Evolutionary conservation across 2,329 filamentous ascomycete species (phyloP).

Genomic region (Magnaporthiopsis incrustans): DNA sequence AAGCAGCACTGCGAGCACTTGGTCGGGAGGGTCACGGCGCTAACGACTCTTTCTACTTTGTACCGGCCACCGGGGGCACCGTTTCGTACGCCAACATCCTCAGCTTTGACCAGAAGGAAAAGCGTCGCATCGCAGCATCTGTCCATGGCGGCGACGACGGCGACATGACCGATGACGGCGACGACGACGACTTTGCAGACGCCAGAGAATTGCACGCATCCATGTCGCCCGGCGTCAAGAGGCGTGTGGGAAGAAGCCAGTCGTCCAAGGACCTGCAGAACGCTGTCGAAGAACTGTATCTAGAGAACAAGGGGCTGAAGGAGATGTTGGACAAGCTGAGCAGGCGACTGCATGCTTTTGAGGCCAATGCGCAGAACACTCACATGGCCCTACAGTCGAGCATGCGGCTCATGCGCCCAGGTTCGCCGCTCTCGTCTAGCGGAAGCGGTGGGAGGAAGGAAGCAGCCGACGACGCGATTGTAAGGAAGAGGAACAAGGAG

Average conservation of each 20-base stretch:
- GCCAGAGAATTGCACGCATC: constrained; percentile 58
- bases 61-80: constrained; percentile 84
- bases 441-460: constrained; percentile 14
- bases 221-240: constrained; percentile 33
- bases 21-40: constrained; percentile 57
- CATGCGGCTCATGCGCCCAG: constrained; percentile 53
- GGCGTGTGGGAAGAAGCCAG: constrained; percentile 30
- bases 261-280: constrained; percentile 46
- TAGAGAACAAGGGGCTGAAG: constrained; percentile 83
- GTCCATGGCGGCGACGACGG: constrained; percentile 33
- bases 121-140: constrained; percentile 48
- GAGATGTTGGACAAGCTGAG: constrained; percentile 79
- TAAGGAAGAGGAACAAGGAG: constrained; percentile 46
- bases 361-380: constrained; percentile 82
- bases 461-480: constrained; percentile 33
- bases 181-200: constrained; percentile 84
- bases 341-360: constrained; percentile 84
- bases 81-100: constrained; percentile 90
- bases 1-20: constrained; percentile 73
- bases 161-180: constrained; percentile 39
- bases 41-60: constrained; percentile 84
- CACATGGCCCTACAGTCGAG: constrained; percentile 83
- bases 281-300: constrained; percentile 76
- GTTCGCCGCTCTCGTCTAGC: constrained; percentile 37
- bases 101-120: constrained; percentile 59